Evolutionary conservation across 768 basidiomycete species (phyloP).

Genomic region (Termitomyces sp.): DNA sequence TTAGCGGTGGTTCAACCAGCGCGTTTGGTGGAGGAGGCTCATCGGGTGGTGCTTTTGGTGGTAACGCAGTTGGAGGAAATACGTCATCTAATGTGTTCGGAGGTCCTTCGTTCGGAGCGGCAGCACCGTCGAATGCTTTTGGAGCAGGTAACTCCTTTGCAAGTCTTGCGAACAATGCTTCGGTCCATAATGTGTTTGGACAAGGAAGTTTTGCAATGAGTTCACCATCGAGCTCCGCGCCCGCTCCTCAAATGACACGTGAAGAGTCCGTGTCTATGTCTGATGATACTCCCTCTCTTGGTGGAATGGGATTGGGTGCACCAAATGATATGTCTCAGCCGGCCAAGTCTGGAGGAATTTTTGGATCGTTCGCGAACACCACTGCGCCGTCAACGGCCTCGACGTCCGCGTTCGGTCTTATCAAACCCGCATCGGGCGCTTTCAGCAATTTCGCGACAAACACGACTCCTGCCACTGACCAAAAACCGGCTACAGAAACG

Average conservation of each 20-base stretch:
- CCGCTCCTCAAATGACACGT: constrained; percentile 26
- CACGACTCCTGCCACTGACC: not conserved
- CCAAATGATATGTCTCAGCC: constrained; percentile 22
- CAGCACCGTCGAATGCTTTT: constrained; percentile 14
- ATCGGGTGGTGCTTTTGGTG: constrained; percentile 18
- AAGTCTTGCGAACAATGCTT: constrained; percentile 10
- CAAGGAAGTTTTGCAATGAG: constrained; percentile 21
- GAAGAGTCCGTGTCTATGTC: constrained; percentile 49
- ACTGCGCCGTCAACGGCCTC: constrained; percentile 13
- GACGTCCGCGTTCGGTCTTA: constrained; percentile 20
- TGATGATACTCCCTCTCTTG: constrained; percentile 30
- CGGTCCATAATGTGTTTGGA: constrained; percentile 19
- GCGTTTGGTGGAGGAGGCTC: not conserved
- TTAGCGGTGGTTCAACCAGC: constrained; percentile 12
- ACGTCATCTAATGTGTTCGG: constrained; percentile 20
- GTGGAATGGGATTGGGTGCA: constrained; percentile 18
- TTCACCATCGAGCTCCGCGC: constrained; percentile 10
- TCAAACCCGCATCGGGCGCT: constrained; percentile 38
- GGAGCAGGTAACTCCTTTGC: constrained; percentile 14
- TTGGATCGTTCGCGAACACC: constrained; percentile 25
- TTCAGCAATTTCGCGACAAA: constrained; percentile 28
- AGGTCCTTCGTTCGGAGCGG: constrained; percentile 13
- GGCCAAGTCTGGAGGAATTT: constrained; percentile 24
- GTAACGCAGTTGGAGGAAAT: constrained; percentile 6
- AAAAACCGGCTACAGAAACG: constrained; percentile 3